These are phyloP conservation scores for Lactarius tabidus DNA, from an alignment of 768 basidiomycete genomes.

Conservation along the genomic window DNA sequence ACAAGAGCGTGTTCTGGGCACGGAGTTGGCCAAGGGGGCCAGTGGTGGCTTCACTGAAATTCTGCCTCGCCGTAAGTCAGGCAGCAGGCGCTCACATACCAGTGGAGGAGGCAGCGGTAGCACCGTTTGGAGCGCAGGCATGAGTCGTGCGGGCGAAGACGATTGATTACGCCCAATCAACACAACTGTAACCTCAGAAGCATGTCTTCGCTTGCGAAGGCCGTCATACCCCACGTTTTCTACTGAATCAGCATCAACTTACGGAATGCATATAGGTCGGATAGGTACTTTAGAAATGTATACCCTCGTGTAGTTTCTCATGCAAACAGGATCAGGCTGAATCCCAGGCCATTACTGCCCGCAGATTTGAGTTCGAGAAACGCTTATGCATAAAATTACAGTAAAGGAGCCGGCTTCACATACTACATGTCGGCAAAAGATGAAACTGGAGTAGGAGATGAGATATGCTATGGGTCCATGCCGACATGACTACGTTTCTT, in stretches of 20 bases:
- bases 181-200: slow-evolving; percentile 5
- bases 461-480: background rate
- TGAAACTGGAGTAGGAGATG: slow-evolving; percentile 4
- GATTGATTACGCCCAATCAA: slow-evolving; percentile 25
- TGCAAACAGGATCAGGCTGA: slow-evolving; percentile 2
- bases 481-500: background rate
- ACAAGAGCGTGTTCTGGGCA: slow-evolving; percentile 66
- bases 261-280: slow-evolving; percentile 15
- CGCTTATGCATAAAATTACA: background rate
- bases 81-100: slow-evolving; percentile 53
- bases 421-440: background rate
- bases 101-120: slow-evolving; percentile 68
- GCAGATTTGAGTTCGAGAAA: background rate
- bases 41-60: slow-evolving; percentile 80
- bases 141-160: slow-evolving; percentile 55
- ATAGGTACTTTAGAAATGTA: slow-evolving; percentile 21
- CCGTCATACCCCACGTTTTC: slow-evolving; percentile 22
- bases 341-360: background rate
- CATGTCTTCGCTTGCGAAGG: background rate
- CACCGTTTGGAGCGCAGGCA: slow-evolving; percentile 85
- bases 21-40: slow-evolving; percentile 71
- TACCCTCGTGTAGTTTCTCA: slow-evolving; percentile 22
- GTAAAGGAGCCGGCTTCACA: background rate
- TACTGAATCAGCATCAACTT: slow-evolving; percentile 9
- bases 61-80: slow-evolving; percentile 43